Base-by-base conservation (phyloP, 2,329 filamentous ascomycete species). In the Ophiostoma fasciatum region DNA sequence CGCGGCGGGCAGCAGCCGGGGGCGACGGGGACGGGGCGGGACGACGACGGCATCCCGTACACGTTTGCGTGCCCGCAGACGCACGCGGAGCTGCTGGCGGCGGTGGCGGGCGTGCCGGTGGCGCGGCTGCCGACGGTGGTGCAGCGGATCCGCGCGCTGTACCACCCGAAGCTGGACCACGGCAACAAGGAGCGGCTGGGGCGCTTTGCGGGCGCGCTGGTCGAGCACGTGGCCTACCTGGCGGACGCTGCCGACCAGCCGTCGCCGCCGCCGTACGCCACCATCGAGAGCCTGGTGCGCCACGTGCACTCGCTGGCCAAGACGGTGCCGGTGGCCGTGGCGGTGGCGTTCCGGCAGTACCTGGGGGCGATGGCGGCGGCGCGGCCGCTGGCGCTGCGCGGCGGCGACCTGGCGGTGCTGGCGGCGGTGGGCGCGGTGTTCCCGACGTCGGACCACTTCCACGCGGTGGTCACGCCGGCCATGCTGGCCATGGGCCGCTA, bases 391-490 rank as follows among this genome's bases (percentile, higher is more conserved):
- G 55, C 60, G 7, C 73, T 65, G 48, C 69, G 55, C 49, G 68
- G 53, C 47, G 82, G 83, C 14, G 87, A 98, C 49, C 59, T 98
- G 15, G 60, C 85, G 17, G 60, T 93, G n/a, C 61, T 98, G 25
- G 87, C 83, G 1, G 85, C 83, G 0, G 73, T 94, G 41, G 75
- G 78, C 28, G 76, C 75, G 3, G 81, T 92, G 36, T 98, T 93
- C 50, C 87, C 90, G 5, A 94, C 90, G 0, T 94, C 87, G 0
- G 90, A 98, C 57, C 87, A 96, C 58, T 98, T 96, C 57, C 90
- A 98, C 50, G 80, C 90, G 48, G 83, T 96, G 25, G 80, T 84
- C 28, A 98, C 90, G 2, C 90, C 90, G 2, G 81, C 88, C 1
- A 80, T 84, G 57, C 72, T 94, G 5, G 71, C 78, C n/a, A 82